Evolutionary conservation across 768 basidiomycete species (phyloP), one percentile per base, ranked within the genome.

Genomic region (Trametopsis cervina): DNA sequence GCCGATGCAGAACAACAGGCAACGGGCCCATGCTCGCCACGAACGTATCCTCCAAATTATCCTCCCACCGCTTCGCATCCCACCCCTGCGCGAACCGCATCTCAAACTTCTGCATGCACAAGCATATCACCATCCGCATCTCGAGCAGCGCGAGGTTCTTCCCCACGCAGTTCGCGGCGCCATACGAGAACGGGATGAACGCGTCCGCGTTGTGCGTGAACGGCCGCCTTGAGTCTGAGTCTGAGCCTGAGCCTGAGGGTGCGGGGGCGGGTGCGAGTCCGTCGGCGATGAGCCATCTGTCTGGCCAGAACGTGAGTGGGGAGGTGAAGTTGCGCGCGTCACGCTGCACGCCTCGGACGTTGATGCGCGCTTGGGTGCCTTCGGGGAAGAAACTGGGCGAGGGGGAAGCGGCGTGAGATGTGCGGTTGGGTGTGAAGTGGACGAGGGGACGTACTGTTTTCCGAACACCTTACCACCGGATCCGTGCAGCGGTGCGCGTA

Each of bases 151-250:
- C 74, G 13, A 74, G 60, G 58, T 69, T 54, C 54, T 67, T 71
- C 18, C 77, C 77, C 3, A 68, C 70, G 51, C 79, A 79, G 52
- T 73, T 74, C 12, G 69, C 67, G n/a, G 75, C 75, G 0, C 78
- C 78, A 27, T 62, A 63, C 11, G 72, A 73, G 54, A 74, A 73
- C 0, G 74, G 72, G 42, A 70, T 64, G 60, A 70, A 72, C 13
- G 61, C 69, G 24, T 40, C 23, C 11, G 46, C n/a, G 50, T 70
- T 63, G 24, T 52, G 47, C 35, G 55, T 46, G 33, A 56, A 27
- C n/a, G n/a, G n/a, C n/a, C n/a, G n/a, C n/a, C n/a, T n/a, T n/a
- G n/a, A n/a, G n/a, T n/a, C n/a, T n/a, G n/a, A n/a, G n/a, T n/a
- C n/a, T n/a, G n/a, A n/a, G n/a, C n/a, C n/a, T n/a, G n/a, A n/a